Base-by-base conservation (phyloP, 2,329 filamentous ascomycete genomes). In the Rhynchosporium graminicola region DNA sequence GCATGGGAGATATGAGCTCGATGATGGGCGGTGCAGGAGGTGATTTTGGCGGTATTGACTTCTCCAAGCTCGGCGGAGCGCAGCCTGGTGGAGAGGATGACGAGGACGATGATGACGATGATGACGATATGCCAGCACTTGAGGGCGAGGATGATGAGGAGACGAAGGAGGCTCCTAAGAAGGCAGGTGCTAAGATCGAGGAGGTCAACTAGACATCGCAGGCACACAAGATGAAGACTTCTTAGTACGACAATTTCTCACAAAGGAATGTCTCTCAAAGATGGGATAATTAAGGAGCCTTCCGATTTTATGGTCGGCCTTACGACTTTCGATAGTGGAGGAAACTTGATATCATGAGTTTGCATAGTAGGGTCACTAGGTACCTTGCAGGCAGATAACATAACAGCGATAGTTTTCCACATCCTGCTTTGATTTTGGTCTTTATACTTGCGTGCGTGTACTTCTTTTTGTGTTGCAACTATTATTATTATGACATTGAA, bases 21-120 rank as follows among this genome's bases (percentile, higher is more conserved):
- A 74, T 75, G 73, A 74, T 75, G 72, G 72, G 73, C 42, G 73
- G 78, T 40, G 71, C 70, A 48, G 84, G 85, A 65, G 87, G 86
- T 69, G 91, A 92, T 77, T 91, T 95, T 68, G 87, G 90, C 72
- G 91, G 90, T 72, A 95, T 97, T 75, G 92, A 96, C 79, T 96
- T 96, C 86, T 95, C 90, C 73, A 96, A 96, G 83, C 88, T 96
- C 66, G 88, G 87, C 67, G 88, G 83, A 67, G 75, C 67, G 28
- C 72, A 63, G 20, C 68, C 64, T 12, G 72, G 67, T 29, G 71
- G 71, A 26, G 86, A 86, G 83, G 78, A 79, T 58, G 76, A 74
- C 42, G 76, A 71, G 36, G 71, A 72, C 4, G 73, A 71, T 42
- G 72, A 73, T 12, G 86, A 87, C 1, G 84, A 87, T 43, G 88